Percentiles rank a stretch among this genome's conserved stretches.
These are phyloP conservation scores for Penicillium canescens DNA, from an alignment of 495 filamentous ascomycete species.

Conservation along the genomic window DNA sequence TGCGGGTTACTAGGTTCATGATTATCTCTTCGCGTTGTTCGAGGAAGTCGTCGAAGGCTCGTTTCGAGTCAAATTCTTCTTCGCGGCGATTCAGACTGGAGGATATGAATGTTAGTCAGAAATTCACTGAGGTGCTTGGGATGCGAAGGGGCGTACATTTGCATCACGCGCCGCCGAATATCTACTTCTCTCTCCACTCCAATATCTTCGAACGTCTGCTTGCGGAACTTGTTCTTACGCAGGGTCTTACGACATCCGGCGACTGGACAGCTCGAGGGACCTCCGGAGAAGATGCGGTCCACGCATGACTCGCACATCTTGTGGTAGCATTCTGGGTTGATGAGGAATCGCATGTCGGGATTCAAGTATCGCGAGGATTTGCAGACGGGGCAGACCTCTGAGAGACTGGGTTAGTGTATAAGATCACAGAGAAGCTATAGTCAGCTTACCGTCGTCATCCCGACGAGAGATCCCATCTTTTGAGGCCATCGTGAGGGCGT, in stretches of 20 bases:
- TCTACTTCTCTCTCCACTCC: slow-evolving; percentile 93
- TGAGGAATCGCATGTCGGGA: slow-evolving; percentile 86
- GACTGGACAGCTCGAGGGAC: slow-evolving; percentile 87
- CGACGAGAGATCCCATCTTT: slow-evolving; percentile 38
- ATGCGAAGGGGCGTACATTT: slow-evolving; percentile 47
- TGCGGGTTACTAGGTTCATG: slow-evolving; percentile 78
- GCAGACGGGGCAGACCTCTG: slow-evolving; percentile 95
- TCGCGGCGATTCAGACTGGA: slow-evolving; percentile 76
- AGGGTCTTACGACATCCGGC: slow-evolving; percentile 82
- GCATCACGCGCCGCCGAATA: slow-evolving; percentile 76
- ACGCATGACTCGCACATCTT: slow-evolving; percentile 96
- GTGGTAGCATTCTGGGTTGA: slow-evolving; percentile 99
- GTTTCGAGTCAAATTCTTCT: slow-evolving; percentile 83
- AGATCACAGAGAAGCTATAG: not conserved
- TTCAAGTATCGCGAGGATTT: slow-evolving; percentile 95
- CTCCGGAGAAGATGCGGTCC: slow-evolving; percentile 87
- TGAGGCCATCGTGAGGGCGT: slow-evolving; percentile 31
- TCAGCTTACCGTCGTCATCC: slow-evolving; percentile 52
- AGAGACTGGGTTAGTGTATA: slow-evolving; percentile 12
- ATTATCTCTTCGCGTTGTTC: slow-evolving; percentile 89
- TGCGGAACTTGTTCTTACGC: slow-evolving; percentile 78
- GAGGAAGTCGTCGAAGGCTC: slow-evolving; percentile 89
- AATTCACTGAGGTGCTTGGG: not conserved
- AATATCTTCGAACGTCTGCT: slow-evolving; percentile 88
- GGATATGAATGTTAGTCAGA: not conserved